These are phyloP conservation scores for Microbotryomycetes sp. DNA, from an alignment of 1,284 basidiomycete genomes.

Conservation along the genomic window DNA sequence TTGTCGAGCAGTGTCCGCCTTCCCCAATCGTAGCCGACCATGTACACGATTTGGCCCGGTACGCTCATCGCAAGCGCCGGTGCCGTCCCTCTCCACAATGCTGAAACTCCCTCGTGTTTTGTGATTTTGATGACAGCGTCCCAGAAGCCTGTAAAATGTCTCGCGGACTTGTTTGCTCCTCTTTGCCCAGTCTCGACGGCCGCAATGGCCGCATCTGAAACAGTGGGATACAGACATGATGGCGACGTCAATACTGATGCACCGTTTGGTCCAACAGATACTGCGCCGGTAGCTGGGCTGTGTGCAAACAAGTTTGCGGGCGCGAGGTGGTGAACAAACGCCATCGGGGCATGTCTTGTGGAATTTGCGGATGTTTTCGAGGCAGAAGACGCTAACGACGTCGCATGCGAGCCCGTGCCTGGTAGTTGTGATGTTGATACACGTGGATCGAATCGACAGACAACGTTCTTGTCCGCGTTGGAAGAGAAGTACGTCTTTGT, in stretches of 20 bases:
- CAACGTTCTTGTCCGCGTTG: constrained; percentile 29
- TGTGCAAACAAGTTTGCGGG: too few species aligned
- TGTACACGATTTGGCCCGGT: constrained; percentile 87
- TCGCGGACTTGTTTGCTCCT: neutral
- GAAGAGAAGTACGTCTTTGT: constrained; percentile 40
- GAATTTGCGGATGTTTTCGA: constrained; percentile 1
- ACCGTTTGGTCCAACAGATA: too few species aligned
- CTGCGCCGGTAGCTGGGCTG: neutral
- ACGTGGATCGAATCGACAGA: constrained; percentile 40
- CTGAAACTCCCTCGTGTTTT: constrained; percentile 28
- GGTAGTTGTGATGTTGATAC: constrained; percentile 18
- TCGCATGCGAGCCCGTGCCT: constrained; percentile 1
- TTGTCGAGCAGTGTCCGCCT: constrained; percentile 44
- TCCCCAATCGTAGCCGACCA: constrained; percentile 91
- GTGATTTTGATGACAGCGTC: constrained; percentile 32
- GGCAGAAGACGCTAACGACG: neutral
- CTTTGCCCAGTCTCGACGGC: neutral
- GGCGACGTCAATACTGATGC: too few species aligned
- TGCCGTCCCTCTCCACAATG: constrained; percentile 36
- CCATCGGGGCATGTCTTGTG: neutral
- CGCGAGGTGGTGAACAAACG: neutral
- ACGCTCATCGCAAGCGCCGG: constrained; percentile 71
- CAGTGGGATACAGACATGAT: neutral
- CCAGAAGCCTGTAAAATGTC: constrained; percentile 27
- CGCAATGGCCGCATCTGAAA: neutral